These are phyloP conservation scores for Stachybotrys echinatus DNA, from an alignment of 2,329 filamentous ascomycete genomes.

Conservation along the genomic window DNA sequence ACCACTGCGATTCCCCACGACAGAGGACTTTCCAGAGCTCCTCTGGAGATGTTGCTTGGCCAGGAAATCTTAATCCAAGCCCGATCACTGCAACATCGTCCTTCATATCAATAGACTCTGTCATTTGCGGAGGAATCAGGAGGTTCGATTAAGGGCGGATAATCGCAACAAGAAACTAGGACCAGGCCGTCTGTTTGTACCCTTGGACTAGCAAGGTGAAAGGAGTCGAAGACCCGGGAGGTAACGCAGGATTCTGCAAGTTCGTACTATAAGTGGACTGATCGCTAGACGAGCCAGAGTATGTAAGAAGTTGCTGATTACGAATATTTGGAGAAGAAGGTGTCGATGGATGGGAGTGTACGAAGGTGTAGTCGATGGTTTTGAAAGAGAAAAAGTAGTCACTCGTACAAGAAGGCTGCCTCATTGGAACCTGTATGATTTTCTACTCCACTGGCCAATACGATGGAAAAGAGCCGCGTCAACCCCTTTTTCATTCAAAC, in stretches of 20 bases:
- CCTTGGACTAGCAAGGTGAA: not conserved
- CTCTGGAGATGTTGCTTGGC: slow-evolving; percentile 37
- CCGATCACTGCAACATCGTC: slow-evolving; percentile 49
- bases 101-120: slow-evolving; percentile 8
- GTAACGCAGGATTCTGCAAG: not conserved
- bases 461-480: not conserved
- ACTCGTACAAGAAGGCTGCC: not conserved
- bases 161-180: too few relatives aligned
- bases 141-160: too few relatives aligned
- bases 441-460: not conserved
- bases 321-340: not conserved
- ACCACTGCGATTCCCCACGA: slow-evolving; percentile 39
- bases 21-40: slow-evolving; percentile 44
- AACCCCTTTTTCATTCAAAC: not conserved
- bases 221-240: not conserved
- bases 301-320: not conserved
- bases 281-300: not conserved
- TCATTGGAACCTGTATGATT: not conserved
- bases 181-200: not conserved
- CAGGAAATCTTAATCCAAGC: slow-evolving; percentile 46
- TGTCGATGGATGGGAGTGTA: too few relatives aligned
- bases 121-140: not conserved
- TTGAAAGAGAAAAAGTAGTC: too few relatives aligned
- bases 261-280: not conserved
- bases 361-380: too few relatives aligned